These are phyloP conservation scores for Cyamopsis tetragonoloba DNA, from an alignment of 306 rosid species.

Conservation along the genomic window DNA sequence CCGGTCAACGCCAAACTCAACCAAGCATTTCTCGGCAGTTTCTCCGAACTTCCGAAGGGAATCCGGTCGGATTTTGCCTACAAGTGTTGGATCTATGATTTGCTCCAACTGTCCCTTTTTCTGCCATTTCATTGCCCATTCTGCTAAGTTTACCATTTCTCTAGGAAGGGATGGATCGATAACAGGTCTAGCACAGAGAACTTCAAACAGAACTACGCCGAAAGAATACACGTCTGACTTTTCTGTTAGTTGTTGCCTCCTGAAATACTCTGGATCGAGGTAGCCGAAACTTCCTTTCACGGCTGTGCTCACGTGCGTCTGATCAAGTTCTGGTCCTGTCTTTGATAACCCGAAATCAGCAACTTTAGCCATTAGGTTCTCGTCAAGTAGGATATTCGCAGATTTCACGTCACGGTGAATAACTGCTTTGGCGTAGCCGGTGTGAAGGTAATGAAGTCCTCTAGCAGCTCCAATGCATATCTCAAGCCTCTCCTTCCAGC, in stretches of 20 bases:
- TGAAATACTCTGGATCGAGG: constrained; percentile 88
- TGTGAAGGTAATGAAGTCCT: constrained; percentile 95
- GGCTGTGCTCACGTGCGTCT: constrained; percentile 85
- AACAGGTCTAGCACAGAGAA: constrained; percentile 82
- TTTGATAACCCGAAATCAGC: constrained; percentile 89
- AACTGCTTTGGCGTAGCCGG: constrained; percentile 83
- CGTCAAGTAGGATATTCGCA: constrained; percentile 84
- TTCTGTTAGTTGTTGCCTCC: constrained; percentile 83
- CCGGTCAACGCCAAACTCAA: constrained; percentile 75
- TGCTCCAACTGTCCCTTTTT: constrained; percentile 73
- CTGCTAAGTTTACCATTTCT: constrained; percentile 87
- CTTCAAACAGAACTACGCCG: constrained; percentile 86
- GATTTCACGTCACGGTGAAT: constrained; percentile 92
- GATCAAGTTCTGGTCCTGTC: constrained; percentile 79
- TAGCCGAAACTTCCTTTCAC: constrained; percentile 89
- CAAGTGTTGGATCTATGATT: constrained; percentile 64
- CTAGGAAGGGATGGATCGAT: constrained; percentile 82
- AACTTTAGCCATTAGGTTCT: constrained; percentile 90
- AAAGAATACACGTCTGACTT: constrained; percentile 89
- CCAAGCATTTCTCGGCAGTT: constrained; percentile 88
- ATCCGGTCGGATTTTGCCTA: constrained; percentile 63
- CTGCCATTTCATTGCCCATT: constrained; percentile 95
- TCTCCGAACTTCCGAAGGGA: constrained; percentile 85
- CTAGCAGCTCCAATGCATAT: constrained; percentile 89
- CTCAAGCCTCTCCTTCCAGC: constrained; percentile 87